Evolutionary conservation across 805 yeast genomes (phyloP), one percentile per base, ranked within the genome.

Genomic region (Ogataea nitratoaversa): DNA sequence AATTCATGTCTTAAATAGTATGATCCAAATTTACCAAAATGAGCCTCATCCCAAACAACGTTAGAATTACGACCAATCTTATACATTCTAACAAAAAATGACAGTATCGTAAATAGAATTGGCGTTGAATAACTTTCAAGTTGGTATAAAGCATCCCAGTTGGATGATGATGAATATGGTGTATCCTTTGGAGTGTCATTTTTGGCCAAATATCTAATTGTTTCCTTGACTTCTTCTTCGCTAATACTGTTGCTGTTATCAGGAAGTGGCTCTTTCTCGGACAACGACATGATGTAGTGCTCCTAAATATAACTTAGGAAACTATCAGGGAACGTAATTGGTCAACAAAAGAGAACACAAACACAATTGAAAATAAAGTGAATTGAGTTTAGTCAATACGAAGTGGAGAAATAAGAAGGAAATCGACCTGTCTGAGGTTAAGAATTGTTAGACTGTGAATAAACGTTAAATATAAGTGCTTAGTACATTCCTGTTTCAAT

Each of bases 31-130:
- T 91, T 93, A 37, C 97, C 99, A 59, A 85, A 85, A 68, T 85
- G 95, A 5, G 95, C 93, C 61, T 85, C 95, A 66, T 89, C 97
- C 97, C 97, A 90, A 19, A 93, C 93, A 23, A 93, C 97, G 41
- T 74, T 71, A 41, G 75, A 70, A 46, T 87, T 84, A 41, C 74
- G 69, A 40, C 85, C 84, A 50, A 91, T 83, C 46, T 74, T 70
- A 66, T 85, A 81, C 62, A 89, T 77, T 52, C 98, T 77, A 31
- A 87, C 73, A 46, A 72, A 74, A 53, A 90, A 84, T 8, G 93
- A 80, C 16, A 82, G 48, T 2, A 73, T 43, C 1, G 96, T 89
- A 56, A 90, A 72, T 18, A 79, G 34, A 3, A 83, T 51, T n/a
- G 89, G 75, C 33, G 79, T 81, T 36, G 72, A 46, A 43, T 68